These are phyloP conservation scores for Solanum tarapatanum DNA, from an alignment of 257 asterid genomes.

Conservation along the genomic window DNA sequence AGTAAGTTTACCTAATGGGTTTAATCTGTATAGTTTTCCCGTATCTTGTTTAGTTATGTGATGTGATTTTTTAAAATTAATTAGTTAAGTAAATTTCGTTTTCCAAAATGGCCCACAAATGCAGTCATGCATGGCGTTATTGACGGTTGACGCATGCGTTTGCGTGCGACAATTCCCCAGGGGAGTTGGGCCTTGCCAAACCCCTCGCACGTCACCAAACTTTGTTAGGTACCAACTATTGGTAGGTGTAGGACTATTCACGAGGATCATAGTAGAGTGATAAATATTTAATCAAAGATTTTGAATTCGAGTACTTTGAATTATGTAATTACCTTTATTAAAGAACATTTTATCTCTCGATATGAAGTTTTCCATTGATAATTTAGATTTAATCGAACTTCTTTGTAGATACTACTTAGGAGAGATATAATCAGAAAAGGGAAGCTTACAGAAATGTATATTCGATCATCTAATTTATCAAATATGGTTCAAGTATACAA, in stretches of 20 bases:
- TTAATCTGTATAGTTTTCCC: too few species aligned
- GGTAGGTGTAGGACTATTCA: neutral
- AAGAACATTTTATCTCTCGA: too few species aligned
- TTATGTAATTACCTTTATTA: neutral
- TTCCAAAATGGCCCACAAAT: neutral
- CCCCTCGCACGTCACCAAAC: neutral
- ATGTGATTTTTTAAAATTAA: neutral
- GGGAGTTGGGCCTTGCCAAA: neutral
- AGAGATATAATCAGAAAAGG: neutral
- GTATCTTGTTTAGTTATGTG: neutral
- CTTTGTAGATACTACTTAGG: neutral
- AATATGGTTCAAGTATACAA: neutral
- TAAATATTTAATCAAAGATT: too few species aligned
- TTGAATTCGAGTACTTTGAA: neutral
- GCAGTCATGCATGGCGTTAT: neutral
- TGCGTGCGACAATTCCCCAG: neutral
- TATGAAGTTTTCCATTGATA: fast-evolving
- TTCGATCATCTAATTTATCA: too few species aligned
- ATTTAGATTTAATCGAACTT: neutral
- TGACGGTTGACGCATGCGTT: neutral
- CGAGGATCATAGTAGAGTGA: neutral
- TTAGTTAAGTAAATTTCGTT: neutral
- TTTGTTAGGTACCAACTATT: neutral
- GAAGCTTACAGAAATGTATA: too few species aligned
- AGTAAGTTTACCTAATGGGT: too few species aligned